A percentile compares a stretch with the other conserved stretches of the same genome.
These are phyloP conservation scores for Spatholobus suberectus DNA, from an alignment of 306 rosid species.

Conservation along the genomic window DNA sequence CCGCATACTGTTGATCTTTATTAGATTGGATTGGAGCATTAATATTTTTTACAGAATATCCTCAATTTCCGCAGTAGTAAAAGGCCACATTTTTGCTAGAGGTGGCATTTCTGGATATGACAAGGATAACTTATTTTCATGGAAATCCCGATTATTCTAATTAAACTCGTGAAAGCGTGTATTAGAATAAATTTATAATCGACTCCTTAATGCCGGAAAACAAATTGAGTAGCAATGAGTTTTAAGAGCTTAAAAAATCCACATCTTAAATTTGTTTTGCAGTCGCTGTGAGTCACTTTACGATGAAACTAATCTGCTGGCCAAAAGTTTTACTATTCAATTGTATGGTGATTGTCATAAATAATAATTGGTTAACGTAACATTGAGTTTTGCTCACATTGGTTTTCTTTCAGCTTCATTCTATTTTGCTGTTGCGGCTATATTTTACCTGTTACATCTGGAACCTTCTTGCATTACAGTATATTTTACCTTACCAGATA, in stretches of 20 bases:
- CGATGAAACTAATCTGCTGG: background rate
- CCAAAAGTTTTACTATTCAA: background rate
- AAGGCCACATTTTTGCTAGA: slow-evolving; percentile 7
- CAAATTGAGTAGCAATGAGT: background rate
- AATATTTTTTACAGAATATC: slow-evolving; percentile 19
- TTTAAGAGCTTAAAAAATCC: background rate
- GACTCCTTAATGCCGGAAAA: background rate
- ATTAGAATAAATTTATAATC: slow-evolving; percentile 24
- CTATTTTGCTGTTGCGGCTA: background rate
- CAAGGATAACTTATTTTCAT: slow-evolving; percentile 17
- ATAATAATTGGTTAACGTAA: background rate
- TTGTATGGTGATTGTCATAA: background rate
- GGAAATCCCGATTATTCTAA: slow-evolving; percentile 13
- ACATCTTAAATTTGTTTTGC: slow-evolving; percentile 1
- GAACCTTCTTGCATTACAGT: background rate
- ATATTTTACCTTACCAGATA: background rate
- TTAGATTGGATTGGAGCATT: slow-evolving; percentile 33
- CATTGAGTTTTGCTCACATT: background rate
- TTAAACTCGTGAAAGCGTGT: slow-evolving; percentile 20
- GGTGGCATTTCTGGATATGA: slow-evolving; percentile 32
- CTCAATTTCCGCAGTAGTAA: slow-evolving; percentile 9
- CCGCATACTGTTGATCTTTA: slow-evolving; percentile 29
- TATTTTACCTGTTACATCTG: background rate
- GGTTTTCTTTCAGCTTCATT: background rate
- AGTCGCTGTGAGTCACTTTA: background rate